Percentiles rank a stretch among this genome's conserved stretches.
Conservation (phyloP, 2,329 filamentous ascomycete species). For the Sclerotinia subarctica region DNA sequence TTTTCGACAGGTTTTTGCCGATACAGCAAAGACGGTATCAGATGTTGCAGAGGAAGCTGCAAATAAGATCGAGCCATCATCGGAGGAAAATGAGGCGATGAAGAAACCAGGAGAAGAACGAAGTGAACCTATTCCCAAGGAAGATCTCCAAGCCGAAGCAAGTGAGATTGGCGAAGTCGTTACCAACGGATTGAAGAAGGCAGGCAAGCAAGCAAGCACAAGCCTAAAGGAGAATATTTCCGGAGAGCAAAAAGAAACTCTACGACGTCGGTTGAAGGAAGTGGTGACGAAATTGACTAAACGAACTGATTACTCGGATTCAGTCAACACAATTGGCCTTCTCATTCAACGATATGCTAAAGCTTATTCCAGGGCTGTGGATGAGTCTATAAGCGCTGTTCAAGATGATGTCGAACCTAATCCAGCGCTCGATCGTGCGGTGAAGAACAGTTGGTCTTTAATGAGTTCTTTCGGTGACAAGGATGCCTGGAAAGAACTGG, state of each 20-base stretch:
- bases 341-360: constrained; percentile 76
- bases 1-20: constrained; percentile 78
- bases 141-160: constrained; percentile 61
- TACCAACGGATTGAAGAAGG: constrained; percentile 45
- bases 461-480: constrained; percentile 74
- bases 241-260: constrained; percentile 67
- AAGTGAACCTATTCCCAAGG: constrained; percentile 47
- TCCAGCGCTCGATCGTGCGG: constrained; percentile 67
- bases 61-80: constrained; percentile 67
- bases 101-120: constrained; percentile 41
- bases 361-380: constrained; percentile 70
- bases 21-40: constrained; percentile 78
- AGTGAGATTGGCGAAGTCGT: constrained; percentile 48
- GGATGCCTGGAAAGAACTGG: constrained; percentile 71
- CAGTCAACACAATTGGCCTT: constrained; percentile 72
- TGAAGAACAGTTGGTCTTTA: constrained; percentile 77
- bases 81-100: constrained; percentile 54
- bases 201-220: constrained; percentile 57
- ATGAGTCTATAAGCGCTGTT: constrained; percentile 62
- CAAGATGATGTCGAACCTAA: constrained; percentile 73
- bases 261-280: constrained; percentile 73
- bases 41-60: constrained; percentile 71
- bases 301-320: constrained; percentile 79
- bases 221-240: constrained; percentile 72
- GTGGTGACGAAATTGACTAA: constrained; percentile 71